Percentiles rank a stretch among this genome's conserved stretches.
Evolutionary conservation across 2,329 filamentous ascomycete species (phyloP).

Genomic region (Phoma sp.): DNA sequence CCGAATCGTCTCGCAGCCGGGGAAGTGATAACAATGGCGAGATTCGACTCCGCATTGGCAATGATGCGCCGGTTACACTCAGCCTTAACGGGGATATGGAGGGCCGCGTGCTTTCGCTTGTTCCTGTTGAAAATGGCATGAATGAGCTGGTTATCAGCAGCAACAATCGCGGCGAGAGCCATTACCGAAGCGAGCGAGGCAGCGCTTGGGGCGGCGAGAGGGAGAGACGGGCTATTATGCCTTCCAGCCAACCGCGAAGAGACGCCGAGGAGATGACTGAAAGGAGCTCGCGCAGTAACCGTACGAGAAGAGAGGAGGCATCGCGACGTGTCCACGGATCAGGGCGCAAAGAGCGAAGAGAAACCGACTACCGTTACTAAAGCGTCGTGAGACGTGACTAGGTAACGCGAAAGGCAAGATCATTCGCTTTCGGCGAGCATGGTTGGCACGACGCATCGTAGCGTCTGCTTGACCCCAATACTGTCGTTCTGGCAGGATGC

Average conservation of each 20-base stretch:
- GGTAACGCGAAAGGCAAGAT: background rate
- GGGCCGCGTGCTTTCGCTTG: constrained; percentile 43
- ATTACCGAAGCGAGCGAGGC: constrained; percentile 38
- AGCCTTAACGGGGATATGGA: constrained; percentile 48
- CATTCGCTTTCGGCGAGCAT: background rate
- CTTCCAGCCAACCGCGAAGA: constrained; percentile 28
- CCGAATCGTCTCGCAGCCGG: constrained; percentile 34
- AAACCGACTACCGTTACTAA: constrained; percentile 23
- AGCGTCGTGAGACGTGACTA: background rate
- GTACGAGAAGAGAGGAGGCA: constrained; percentile 32
- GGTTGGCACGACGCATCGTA: background rate
- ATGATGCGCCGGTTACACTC: constrained; percentile 40
- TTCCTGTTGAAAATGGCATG: constrained; percentile 43
- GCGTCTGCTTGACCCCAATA: background rate
- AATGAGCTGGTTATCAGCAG: constrained; percentile 45
- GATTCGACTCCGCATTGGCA: constrained; percentile 45
- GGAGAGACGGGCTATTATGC: constrained; percentile 26
- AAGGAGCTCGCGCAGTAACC: constrained; percentile 35
- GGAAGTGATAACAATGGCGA: constrained; percentile 42
- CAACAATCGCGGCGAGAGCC: constrained; percentile 29
- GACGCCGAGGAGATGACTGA: constrained; percentile 40
- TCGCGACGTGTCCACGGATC: constrained; percentile 30
- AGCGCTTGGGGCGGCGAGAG: constrained; percentile 27
- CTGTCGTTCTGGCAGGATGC: background rate
- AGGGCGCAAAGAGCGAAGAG: constrained; percentile 16